These are phyloP conservation scores for Euphorbia lathyris DNA, from an alignment of 345 rosid species.

Conservation along the genomic window DNA sequence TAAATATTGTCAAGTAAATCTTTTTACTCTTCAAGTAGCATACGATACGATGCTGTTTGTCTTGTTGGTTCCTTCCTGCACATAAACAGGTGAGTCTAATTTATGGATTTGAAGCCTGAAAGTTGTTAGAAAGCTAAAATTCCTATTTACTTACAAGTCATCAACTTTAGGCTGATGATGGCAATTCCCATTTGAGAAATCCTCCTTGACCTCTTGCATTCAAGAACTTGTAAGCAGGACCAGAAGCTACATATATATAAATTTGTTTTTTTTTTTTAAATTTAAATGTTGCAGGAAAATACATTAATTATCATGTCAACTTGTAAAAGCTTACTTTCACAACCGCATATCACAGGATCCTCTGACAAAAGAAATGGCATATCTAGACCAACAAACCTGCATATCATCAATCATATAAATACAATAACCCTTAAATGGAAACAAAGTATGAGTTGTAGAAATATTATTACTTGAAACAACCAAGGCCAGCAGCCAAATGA, in stretches of 20 bases:
- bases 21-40: no score
- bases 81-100: no score
- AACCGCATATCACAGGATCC: constrained; percentile 88
- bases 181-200: constrained; percentile 65
- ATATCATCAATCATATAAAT: background rate
- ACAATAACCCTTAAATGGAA: no score
- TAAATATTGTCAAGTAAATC: no score
- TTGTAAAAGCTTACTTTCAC: constrained; percentile 51
- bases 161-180: constrained; percentile 20
- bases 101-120: no score
- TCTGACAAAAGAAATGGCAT: constrained; percentile 85
- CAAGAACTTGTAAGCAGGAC: constrained; percentile 70
- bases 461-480: constrained; percentile 65
- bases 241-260: constrained; percentile 41
- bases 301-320: background rate
- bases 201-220: constrained; percentile 80
- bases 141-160: no score
- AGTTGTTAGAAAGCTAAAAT: no score
- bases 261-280: background rate
- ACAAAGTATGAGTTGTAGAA: no score
- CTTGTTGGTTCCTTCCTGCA: no score
- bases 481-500: constrained; percentile 89
- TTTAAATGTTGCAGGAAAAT: no score
- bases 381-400: constrained; percentile 78
- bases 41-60: no score